Percentiles rank a stretch among this genome's conserved stretches.
Evolutionary conservation across 345 rosid species (phyloP).

Genomic region (Tarenaya hassleriana): DNA sequence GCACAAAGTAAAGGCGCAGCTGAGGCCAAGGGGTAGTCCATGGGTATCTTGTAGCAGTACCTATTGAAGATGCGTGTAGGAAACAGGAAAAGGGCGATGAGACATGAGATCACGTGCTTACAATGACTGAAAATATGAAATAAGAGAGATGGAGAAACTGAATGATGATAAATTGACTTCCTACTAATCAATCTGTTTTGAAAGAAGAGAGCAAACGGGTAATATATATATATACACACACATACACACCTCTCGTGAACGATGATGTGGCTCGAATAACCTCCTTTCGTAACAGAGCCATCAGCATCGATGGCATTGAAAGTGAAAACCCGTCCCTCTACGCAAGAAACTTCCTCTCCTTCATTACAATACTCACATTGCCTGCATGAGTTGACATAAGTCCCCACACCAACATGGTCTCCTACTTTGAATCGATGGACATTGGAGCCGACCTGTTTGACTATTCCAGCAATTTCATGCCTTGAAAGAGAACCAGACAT

Average conservation of each 20-base stretch:
- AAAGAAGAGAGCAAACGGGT: slow-evolving; percentile 8
- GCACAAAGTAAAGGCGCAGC: slow-evolving; percentile 93
- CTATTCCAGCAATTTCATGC: slow-evolving; percentile 84
- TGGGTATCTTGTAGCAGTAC: slow-evolving; percentile 72
- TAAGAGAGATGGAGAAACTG: too few species aligned
- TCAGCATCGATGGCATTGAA: slow-evolving; percentile 66
- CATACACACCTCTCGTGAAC: slow-evolving; percentile 74
- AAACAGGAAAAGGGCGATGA: neutral
- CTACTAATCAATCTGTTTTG: neutral
- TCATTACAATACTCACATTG: slow-evolving; percentile 65
- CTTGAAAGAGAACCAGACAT: slow-evolving; percentile 28
- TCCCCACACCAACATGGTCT: slow-evolving; percentile 87
- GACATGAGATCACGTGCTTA: slow-evolving; percentile 1
- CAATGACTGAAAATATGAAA: too few species aligned
- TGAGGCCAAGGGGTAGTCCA: slow-evolving; percentile 52
- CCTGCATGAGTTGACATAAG: slow-evolving; percentile 77
- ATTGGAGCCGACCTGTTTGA: slow-evolving; percentile 66
- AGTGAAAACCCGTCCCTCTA: slow-evolving; percentile 46
- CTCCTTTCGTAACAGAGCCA: slow-evolving; percentile 78
- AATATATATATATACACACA: too few species aligned
- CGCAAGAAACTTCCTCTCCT: slow-evolving; percentile 48
- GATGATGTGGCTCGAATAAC: slow-evolving; percentile 69
- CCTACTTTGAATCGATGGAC: slow-evolving; percentile 61
- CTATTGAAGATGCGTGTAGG: slow-evolving; percentile 28
- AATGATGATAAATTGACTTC: neutral